These are phyloP conservation scores for Zygnema circumcarinatum DNA, from an alignment of 139 green algal species.

Conservation along the genomic window DNA sequence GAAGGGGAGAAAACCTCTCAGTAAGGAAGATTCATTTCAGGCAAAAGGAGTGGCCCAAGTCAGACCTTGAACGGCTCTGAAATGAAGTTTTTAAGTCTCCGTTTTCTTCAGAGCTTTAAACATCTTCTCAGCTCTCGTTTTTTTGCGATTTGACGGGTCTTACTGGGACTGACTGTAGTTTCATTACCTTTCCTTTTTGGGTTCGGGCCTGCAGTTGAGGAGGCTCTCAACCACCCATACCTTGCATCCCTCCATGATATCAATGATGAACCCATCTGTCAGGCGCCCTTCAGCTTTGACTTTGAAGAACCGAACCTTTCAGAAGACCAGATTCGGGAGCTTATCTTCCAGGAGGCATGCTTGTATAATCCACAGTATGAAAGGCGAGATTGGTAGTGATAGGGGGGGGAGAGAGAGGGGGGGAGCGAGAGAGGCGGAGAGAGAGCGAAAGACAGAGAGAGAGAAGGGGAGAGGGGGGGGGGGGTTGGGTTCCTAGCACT, in stretches of 20 bases:
- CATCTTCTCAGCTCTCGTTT: neutral
- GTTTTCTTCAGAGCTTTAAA: too few species aligned
- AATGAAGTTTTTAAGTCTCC: too few species aligned
- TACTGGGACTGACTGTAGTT: neutral
- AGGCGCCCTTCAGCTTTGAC: conserved; percentile 57
- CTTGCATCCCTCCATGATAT: conserved; percentile 68
- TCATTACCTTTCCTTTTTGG: neutral
- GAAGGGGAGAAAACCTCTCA: too few species aligned
- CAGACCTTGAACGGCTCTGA: too few species aligned
- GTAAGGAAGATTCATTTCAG: too few species aligned
- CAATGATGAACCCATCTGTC: conserved; percentile 65
- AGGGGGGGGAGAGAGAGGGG: neutral
- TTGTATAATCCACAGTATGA: conserved; percentile 18
- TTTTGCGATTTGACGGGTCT: neutral
- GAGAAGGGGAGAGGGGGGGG: neutral
- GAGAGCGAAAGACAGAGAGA: neutral
- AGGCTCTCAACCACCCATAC: conserved; percentile 69
- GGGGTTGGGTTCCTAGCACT: too few species aligned
- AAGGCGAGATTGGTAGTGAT: neutral
- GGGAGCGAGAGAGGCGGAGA: neutral
- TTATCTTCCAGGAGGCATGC: conserved; percentile 56
- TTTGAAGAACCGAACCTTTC: conserved; percentile 52
- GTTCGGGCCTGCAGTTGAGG: conserved; percentile 59
- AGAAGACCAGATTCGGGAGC: conserved; percentile 45
- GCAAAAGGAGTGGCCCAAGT: too few species aligned